A percentile compares a stretch with the other conserved stretches of the same genome.
Evolutionary conservation across 257 asterid species (phyloP).

Genomic region (Solanum virginianum): DNA sequence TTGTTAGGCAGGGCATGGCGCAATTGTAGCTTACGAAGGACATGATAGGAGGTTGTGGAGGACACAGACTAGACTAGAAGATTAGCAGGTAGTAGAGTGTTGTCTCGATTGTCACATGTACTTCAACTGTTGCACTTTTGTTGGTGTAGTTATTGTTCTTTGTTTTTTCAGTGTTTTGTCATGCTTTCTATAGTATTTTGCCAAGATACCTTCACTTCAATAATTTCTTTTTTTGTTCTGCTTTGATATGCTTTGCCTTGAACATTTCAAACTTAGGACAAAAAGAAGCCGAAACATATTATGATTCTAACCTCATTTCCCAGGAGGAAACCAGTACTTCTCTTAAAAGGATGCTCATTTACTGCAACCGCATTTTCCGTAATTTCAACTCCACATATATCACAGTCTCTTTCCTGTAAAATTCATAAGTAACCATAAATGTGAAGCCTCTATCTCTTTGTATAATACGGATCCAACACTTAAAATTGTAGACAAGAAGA

Average conservation of each 20-base stretch:
- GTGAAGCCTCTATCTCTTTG: background rate
- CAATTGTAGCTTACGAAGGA: no score
- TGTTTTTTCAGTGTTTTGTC: no score
- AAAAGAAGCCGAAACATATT: background rate
- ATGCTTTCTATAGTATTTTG: no score
- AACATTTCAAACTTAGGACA: background rate
- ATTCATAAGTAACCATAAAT: background rate
- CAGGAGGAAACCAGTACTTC: conserved; percentile 87
- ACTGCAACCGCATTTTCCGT: conserved; percentile 65
- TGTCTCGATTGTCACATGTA: no score
- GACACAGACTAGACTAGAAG: no score
- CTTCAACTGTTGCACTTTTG: no score
- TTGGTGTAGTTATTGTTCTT: no score
- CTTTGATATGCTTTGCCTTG: no score
- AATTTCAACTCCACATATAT: conserved; percentile 96
- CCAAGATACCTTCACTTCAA: no score
- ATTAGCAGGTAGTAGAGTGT: no score
- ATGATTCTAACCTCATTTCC: conserved; percentile 74
- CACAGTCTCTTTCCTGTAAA: conserved; percentile 70
- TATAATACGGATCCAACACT: background rate
- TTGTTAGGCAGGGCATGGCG: background rate
- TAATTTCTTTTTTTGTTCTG: no score
- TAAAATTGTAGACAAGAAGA: background rate
- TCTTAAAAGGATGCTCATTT: conserved; percentile 77
- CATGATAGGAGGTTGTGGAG: no score